Base-by-base conservation (phyloP, 352 stramenopile species). In the Globisporangium cylindrosporum region DNA sequence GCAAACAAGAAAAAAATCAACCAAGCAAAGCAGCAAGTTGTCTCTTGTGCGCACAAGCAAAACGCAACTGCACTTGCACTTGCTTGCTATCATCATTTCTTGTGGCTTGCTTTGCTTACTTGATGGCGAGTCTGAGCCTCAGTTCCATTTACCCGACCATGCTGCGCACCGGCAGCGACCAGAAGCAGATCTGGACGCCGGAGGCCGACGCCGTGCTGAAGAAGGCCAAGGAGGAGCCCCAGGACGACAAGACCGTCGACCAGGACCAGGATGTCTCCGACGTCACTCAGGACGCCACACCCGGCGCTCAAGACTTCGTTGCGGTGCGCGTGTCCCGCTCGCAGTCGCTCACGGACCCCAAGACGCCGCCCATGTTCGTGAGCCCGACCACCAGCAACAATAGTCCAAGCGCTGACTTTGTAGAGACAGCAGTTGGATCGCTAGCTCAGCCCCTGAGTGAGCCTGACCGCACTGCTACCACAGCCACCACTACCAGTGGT, bases 311-410 rank as follows among this genome's bases (percentile, higher is more conserved):
- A 24, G 51, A 67, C 14, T 32, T 29, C 18, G n/a, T 67, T 10
- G 73, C 74, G 7, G 64, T 80, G 25, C 73, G 76, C 12, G 76
- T 62, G 24, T 61, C 59, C 4, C 78, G 80, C 4, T 89, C 78
- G 27, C 77, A 82, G 64, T 89, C 80, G 38, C 72, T 87, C 10
- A 80, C 73, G 3, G 62, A 74, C 22, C 71, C 69, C 5, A 78
- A 68, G 55, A 78, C 72, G 7, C 64, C 73, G 20, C 77, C 46
- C 49, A 74, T 82, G 24, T 63, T 79, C 22, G 67, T 49, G 64
- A 77, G 60, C 25, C 63, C 48, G 67, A 78, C 22, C 57, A 74
- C 24, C 63, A 76, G 24, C 66, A 58, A 3, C 69, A 73, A 0
- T 62, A 73, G 15, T 34, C 32, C 36, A 10, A 41, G 59, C 20